Conservation (phyloP, 2,329 filamentous ascomycete species). For the Anisogramma anomala region DNA sequence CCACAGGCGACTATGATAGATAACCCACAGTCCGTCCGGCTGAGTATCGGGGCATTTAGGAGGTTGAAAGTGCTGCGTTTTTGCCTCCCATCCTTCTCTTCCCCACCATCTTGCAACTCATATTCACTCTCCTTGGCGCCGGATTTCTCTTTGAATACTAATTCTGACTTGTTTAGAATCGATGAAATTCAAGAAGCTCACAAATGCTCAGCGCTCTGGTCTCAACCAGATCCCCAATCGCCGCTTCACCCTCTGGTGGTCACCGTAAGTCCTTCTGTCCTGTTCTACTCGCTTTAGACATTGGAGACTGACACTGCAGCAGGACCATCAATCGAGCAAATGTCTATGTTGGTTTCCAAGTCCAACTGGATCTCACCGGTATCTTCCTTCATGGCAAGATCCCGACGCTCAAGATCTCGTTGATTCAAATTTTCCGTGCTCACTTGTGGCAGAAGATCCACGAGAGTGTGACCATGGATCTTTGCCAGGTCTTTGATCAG, state of each 20-base stretch:
- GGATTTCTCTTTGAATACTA: no score
- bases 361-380: slow-evolving; percentile 92
- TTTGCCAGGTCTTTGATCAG: slow-evolving; percentile 97
- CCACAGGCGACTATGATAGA: no score
- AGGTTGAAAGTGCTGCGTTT: no score
- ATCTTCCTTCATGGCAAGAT: slow-evolving; percentile 99
- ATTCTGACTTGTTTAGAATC: slow-evolving; percentile 42
- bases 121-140: no score
- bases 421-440: slow-evolving; percentile 98
- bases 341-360: slow-evolving; percentile 98
- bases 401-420: slow-evolving; percentile 89
- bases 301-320: no score
- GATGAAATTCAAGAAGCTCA: slow-evolving; percentile 99
- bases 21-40: no score
- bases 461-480: slow-evolving; percentile 92
- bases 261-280: no score
- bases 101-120: no score
- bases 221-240: slow-evolving; percentile 97
- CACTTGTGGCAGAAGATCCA: slow-evolving; percentile 99
- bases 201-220: slow-evolving; percentile 93
- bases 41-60: no score
- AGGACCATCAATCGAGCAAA: slow-evolving; percentile 57
- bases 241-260: slow-evolving; percentile 98
- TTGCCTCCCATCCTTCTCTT: no score
- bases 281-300: no score